Evolutionary conservation across 2,329 filamentous ascomycete species (phyloP), one percentile per base, ranked within the genome.

Genomic region (Aspergillus fructus): DNA sequence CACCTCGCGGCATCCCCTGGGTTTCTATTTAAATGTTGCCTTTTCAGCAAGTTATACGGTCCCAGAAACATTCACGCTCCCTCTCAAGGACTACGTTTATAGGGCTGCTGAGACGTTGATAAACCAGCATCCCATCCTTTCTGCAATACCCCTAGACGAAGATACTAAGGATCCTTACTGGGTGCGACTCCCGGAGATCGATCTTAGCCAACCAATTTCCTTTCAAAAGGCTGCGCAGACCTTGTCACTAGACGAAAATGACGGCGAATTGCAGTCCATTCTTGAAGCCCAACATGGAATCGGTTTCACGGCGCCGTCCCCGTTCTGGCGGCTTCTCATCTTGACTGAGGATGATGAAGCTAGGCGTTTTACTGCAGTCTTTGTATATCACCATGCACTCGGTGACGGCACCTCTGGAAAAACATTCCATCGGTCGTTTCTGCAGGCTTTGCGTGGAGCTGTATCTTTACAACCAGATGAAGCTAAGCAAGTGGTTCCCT

Each of bases 351-450:
- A 68, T 13, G 40, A 62, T 13, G 61, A 59, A 8, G 55, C 65
- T 33, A 62, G 54, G 3, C 61, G 58, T 2, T 81, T 82, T 57
- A 78, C 76, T 0, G 76, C 74, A 2, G 66, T 66, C 2, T 82
- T 79, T 65, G 68, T 81, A 9, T 80, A 72, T 59, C 80, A 83
- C 55, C 80, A 82, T 66, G 76, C 74, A 2, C 68, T 82, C 49
- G 75, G 74, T 3, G 80, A 83, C 61, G 79, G 79, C 2, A 66
- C 66, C 8, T 79, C 78, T 0, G 78, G 76, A 0, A 71, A 78
- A 27, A 69, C 76, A 0, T 81, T 82, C 58, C 79, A 81, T 54
- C 63, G 68, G 8, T 67, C 71, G 0, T 78, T 82, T 39, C 69
- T 75, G 4, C 60, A 64, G 5, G 76, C 74, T 4, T 59, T 81